These are phyloP conservation scores for Fomitopsis pinicola DNA, from an alignment of 1,284 basidiomycete genomes.

Conservation along the genomic window DNA sequence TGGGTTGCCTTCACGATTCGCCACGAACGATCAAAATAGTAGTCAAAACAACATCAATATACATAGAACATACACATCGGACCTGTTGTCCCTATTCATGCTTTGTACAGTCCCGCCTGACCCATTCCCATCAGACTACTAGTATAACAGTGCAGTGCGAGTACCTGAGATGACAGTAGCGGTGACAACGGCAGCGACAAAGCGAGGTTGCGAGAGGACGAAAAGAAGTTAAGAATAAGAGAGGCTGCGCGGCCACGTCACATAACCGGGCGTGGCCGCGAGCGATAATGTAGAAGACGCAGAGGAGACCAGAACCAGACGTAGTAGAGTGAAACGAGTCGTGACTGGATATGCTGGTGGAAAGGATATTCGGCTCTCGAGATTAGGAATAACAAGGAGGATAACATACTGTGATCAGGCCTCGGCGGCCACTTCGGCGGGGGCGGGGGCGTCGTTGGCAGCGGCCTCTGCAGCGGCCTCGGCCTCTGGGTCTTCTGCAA, in stretches of 20 bases:
- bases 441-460: constrained; percentile 10
- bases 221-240: constrained; percentile 4
- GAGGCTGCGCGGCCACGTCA: constrained; percentile 12
- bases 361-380: neutral
- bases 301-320: too few relatives aligned
- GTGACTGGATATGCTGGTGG: neutral
- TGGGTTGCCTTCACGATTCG: too few relatives aligned
- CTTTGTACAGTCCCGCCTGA: neutral
- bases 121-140: constrained; percentile 17
- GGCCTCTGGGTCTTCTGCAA: constrained; percentile 32
- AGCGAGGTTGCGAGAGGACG: constrained; percentile 4
- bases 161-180: constrained; percentile 15
- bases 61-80: neutral
- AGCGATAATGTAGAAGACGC: neutral
- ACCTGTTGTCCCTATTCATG: neutral
- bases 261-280: neutral
- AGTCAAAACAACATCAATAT: neutral
- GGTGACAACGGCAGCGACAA: constrained; percentile 13
- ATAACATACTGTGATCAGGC: constrained; percentile 16
- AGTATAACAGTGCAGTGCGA: constrained; percentile 22
- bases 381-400: neutral
- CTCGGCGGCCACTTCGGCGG: constrained; percentile 10
- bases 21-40: neutral
- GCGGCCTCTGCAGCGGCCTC: constrained; percentile 27
- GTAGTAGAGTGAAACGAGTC: too few relatives aligned